Base-by-base conservation (phyloP, 2,329 filamentous ascomycete genomes). In the Phialophora verrucosa region DNA sequence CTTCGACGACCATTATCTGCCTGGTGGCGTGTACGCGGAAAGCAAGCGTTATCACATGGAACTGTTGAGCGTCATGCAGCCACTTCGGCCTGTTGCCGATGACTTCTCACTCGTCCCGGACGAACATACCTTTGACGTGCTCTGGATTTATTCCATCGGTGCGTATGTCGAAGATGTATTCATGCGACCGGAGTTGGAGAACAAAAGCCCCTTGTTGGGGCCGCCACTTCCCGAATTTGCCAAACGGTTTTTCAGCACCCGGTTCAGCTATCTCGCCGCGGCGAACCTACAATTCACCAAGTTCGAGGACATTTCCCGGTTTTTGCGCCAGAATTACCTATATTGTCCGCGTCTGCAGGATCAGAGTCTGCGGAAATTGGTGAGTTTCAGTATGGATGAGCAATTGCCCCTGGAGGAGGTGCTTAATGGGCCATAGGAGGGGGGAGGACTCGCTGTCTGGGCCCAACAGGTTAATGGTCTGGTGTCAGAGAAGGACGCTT, bases 311-410 rank as follows among this genome's bases (percentile, higher is more conserved):
- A 55, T 55, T 14, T 55, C 51, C 23, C 20, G 51, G 51, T 55
- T 55, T 31, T 31, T 55, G 51, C 25, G 53, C 53, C 29, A 55
- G 29, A 55, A 35, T 32, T 35, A 55, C 29, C 53, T 55, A 17
- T 55, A 55, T 55, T 55, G 53, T 55, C 53, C 53, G 17, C 25
- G 53, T 3, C 29, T 55, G 53, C 53, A 55, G 29, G 53, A 35
- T 20, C 4, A 35, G n/a, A 31, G 25, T 55, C 53, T 55, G 53
- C 25, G 17, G 25, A 35, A 55, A 29, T 35, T 55, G 53, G 53
- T 35, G 53, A 55, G 53, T 20, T 35, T 55, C 29, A 17, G 53
- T 14, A 35, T 2, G 25, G 53, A 20, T 11, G 53, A 35, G 10
- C 29, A 3, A 10, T 32, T 35, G 29, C 35, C 27, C 3, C 29